phyloP scores from a whole-genome alignment of 768 basidiomycete genomes.

The Mycena vulgaris region DNA sequence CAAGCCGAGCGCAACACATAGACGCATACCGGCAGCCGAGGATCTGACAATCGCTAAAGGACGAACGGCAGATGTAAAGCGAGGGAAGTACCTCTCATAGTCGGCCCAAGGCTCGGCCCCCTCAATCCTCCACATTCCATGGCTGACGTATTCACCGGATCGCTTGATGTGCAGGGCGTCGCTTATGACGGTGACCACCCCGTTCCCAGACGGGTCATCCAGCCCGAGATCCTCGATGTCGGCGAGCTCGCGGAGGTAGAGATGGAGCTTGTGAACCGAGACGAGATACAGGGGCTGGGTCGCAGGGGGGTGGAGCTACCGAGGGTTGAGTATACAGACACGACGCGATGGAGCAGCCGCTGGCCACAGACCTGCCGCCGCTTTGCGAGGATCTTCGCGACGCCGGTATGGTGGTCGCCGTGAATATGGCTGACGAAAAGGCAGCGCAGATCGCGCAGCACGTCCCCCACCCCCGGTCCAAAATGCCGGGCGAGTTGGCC shows the following conservation, averaged over 20 bases:
- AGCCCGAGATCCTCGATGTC: constrained; percentile 83
- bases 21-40: constrained; percentile 52
- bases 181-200: constrained; percentile 69
- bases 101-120: constrained; percentile 65
- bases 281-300: constrained; percentile 80
- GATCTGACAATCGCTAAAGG: constrained; percentile 55
- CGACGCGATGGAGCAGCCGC: neutral
- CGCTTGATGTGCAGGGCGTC: constrained; percentile 69
- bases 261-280: constrained; percentile 65
- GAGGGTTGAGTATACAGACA: neutral
- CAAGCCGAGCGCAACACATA: constrained; percentile 72
- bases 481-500: constrained; percentile 89
- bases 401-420: constrained; percentile 92
- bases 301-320: constrained; percentile 76
- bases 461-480: constrained; percentile 73
- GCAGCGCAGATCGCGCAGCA: constrained; percentile 80
- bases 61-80: neutral
- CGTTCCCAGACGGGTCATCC: constrained; percentile 54
- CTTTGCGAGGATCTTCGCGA: constrained; percentile 80
- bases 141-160: constrained; percentile 52
- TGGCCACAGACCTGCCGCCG: constrained; percentile 68
- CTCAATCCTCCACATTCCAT: constrained; percentile 60
- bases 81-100: constrained; percentile 51
- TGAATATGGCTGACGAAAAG: constrained; percentile 94
- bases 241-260: constrained; percentile 81